Evolutionary conservation across 1,284 basidiomycete genomes (phyloP).

Genomic region (Ustilago hordei): DNA sequence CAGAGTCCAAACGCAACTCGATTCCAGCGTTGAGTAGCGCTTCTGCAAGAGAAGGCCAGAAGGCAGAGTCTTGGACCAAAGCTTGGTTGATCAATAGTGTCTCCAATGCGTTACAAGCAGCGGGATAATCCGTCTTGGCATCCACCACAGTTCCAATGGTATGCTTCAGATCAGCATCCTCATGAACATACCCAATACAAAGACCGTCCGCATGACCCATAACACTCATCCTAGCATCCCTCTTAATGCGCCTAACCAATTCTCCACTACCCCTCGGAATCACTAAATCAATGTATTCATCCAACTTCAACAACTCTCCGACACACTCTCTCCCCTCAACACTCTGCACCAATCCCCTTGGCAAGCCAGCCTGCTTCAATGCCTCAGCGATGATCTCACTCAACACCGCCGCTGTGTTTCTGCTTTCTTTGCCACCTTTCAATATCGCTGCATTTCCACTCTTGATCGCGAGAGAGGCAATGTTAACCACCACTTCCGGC

Average conservation of each 20-base stretch:
- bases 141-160: constrained; percentile 86
- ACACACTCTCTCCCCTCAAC: constrained; percentile 94
- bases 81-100: constrained; percentile 84
- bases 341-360: constrained; percentile 85
- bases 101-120: constrained; percentile 94
- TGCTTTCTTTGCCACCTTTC: constrained; percentile 66
- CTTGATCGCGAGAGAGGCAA: constrained; percentile 94
- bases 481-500: constrained; percentile 98
- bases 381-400: constrained; percentile 79
- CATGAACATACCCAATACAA: constrained; percentile 89
- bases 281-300: constrained; percentile 94
- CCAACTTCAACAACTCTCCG: constrained; percentile 83
- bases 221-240: constrained; percentile 90
- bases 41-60: constrained; percentile 84
- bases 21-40: constrained; percentile 80
- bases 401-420: constrained; percentile 53
- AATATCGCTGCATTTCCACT: constrained; percentile 77
- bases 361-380: constrained; percentile 76
- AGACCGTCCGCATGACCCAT: constrained; percentile 99
- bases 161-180: constrained; percentile 81
- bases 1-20: constrained; percentile 81
- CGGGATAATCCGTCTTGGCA: constrained; percentile 95
- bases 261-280: constrained; percentile 95
- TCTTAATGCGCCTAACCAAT: constrained; percentile 89
- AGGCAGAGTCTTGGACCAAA: constrained; percentile 59